phyloP scores from a whole-genome alignment of 2,329 filamentous ascomycete species.

The Diaporthe australafricana region DNA sequence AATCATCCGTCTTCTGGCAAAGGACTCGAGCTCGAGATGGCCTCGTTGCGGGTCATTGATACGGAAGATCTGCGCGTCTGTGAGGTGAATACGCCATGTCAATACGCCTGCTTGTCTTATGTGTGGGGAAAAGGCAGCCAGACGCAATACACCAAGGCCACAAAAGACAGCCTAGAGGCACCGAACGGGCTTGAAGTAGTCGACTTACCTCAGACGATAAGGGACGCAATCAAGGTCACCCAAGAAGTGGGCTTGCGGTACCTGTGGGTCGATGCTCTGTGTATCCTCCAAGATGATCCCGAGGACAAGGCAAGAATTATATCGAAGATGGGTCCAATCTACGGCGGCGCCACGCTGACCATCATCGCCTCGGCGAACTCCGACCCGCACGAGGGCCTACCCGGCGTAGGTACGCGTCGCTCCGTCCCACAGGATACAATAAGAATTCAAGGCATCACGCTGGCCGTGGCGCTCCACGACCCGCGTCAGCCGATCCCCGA shows the following conservation, averaged over 20 bases:
- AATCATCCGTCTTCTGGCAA: neutral
- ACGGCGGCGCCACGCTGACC: neutral
- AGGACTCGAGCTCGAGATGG: neutral
- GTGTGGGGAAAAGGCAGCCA: conserved; percentile 5
- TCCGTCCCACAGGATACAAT: neutral
- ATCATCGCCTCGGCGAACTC: neutral
- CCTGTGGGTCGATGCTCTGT: conserved; percentile 36
- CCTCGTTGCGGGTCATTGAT: neutral
- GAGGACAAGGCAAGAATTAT: neutral
- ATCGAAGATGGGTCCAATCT: conserved; percentile 3
- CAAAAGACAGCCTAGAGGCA: neutral
- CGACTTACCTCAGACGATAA: neutral
- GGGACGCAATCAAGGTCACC: neutral
- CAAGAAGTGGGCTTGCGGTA: neutral
- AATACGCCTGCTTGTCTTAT: conserved; percentile 8
- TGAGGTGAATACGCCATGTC: neutral
- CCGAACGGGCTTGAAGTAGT: neutral
- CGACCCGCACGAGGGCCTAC: neutral
- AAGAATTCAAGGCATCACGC: neutral
- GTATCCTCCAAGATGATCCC: conserved; percentile 33
- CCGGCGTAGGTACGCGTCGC: neutral
- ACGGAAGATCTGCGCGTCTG: neutral
- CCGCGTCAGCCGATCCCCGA: neutral
- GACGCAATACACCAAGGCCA: neutral
- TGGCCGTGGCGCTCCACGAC: neutral